Conservation (phyloP, 345 rosid genomes). For the Aquilaria sinensis region DNA sequence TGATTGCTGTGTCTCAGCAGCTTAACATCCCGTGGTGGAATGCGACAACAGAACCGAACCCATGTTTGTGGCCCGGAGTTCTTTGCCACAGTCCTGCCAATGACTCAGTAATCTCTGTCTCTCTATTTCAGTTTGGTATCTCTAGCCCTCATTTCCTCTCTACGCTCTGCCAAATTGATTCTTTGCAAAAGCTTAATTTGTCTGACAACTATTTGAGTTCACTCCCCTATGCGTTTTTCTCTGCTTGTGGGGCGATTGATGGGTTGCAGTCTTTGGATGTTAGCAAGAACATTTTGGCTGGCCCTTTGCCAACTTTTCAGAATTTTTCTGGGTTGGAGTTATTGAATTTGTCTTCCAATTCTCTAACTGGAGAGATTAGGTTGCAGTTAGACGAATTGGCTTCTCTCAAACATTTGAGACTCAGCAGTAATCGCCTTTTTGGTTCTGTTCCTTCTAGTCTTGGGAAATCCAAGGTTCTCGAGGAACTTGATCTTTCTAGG, state of each 20-base stretch:
- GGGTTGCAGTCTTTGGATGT: conserved; percentile 47
- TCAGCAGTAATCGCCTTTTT: conserved; percentile 25
- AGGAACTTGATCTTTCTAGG: conserved; percentile 41
- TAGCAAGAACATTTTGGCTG: conserved; percentile 35
- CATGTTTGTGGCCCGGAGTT: conserved; percentile 59
- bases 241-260: conserved; percentile 32
- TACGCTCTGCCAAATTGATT: conserved; percentile 38
- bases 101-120: conserved; percentile 24
- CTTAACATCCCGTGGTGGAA: conserved; percentile 35
- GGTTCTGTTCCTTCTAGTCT: conserved; percentile 45
- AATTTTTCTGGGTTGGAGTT: conserved; percentile 42
- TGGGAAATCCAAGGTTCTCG: conserved; percentile 26
- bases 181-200: conserved; percentile 50
- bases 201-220: conserved; percentile 42
- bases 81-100: conserved; percentile 32
- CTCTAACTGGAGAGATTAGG: conserved; percentile 22
- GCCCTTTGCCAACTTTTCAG: conserved; percentile 39
- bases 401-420: conserved; percentile 43
- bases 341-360: conserved; percentile 59
- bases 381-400: conserved; percentile 39
- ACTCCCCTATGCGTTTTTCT: conserved; percentile 42
- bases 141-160: conserved; percentile 35
- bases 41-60: conserved; percentile 25
- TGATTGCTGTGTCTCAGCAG: conserved; percentile 31
- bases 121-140: conserved; percentile 34